phyloP scores from a whole-genome alignment of 139 green algal genomes.

The Spirogloea muscicola region DNA sequence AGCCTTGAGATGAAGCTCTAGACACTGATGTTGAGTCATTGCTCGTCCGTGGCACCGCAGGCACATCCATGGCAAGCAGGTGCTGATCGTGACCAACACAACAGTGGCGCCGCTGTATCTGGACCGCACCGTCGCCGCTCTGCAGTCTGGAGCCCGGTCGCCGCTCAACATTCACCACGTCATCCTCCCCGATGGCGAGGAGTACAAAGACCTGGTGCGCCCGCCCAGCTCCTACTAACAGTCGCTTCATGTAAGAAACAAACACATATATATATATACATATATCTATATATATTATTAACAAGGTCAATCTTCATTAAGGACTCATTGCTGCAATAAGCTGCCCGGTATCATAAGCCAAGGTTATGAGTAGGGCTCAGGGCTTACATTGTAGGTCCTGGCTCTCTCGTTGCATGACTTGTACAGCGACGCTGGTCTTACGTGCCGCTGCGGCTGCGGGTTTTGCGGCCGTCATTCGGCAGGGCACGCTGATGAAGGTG shows the following conservation, averaged over 20 bases:
- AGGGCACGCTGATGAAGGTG: conserved; percentile 52
- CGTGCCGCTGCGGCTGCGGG: not conserved
- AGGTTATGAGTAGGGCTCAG: no score
- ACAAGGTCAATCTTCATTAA: no score
- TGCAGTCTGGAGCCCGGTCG: conserved; percentile 41
- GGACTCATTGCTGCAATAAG: no score
- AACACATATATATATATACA: not conserved
- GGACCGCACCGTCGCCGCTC: conserved; percentile 57
- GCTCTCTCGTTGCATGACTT: no score
- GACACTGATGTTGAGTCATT: no score
- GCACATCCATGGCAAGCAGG: conserved; percentile 83
- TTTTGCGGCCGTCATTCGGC: no score
- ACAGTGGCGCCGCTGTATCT: conserved; percentile 90
- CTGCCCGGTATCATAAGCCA: no score
- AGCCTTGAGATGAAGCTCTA: no score
- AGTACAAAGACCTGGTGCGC: conserved; percentile 81
- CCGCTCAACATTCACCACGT: conserved; percentile 50
- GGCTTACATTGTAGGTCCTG: no score
- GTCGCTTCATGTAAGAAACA: conserved; percentile 25
- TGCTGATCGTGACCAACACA: conserved; percentile 93
- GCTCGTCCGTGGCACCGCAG: no score
- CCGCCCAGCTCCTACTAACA: conserved; percentile 55
- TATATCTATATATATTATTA: no score
- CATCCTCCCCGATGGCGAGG: conserved; percentile 89
- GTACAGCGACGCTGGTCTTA: no score